Percentiles rank a stretch among this genome's conserved stretches.
phyloP scores from a whole-genome alignment of 805 yeast species.

The Candida sanyiensis region DNA sequence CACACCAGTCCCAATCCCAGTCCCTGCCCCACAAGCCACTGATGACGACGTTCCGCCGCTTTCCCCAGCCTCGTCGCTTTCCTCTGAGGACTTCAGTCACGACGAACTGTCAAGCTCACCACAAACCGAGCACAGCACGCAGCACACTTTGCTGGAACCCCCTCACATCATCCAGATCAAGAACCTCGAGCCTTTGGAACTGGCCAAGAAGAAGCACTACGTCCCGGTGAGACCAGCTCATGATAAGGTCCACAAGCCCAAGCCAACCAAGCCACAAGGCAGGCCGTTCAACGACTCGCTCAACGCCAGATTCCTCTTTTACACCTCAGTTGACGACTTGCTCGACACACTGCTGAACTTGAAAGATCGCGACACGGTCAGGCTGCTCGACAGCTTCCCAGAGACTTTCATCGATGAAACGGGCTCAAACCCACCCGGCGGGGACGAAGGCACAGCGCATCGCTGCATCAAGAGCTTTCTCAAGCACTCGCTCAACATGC shows the following conservation, averaged over 20 bases:
- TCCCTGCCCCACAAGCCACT: too few relatives aligned
- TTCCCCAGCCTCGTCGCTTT: slow-evolving; percentile 7
- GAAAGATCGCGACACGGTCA: slow-evolving; percentile 9
- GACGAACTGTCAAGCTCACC: not conserved
- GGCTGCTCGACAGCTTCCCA: slow-evolving; percentile 7
- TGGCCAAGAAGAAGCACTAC: slow-evolving; percentile 27
- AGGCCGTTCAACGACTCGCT: slow-evolving; percentile 26
- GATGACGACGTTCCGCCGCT: slow-evolving; percentile 7
- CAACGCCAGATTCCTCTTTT: slow-evolving; percentile 24
- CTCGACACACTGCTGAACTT: slow-evolving; percentile 17
- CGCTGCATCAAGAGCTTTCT: slow-evolving; percentile 7
- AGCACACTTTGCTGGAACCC: not conserved
- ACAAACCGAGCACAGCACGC: not conserved
- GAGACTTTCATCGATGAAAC: not conserved
- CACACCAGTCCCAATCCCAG: too few relatives aligned
- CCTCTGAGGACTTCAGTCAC: slow-evolving; percentile 3
- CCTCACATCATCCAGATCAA: slow-evolving; percentile 22
- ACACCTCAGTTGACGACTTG: slow-evolving; percentile 21
- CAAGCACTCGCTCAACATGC: slow-evolving; percentile 16
- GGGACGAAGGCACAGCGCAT: not conserved
- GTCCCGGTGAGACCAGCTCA: slow-evolving; percentile 5
- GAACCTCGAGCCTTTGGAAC: slow-evolving; percentile 20
- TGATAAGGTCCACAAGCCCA: slow-evolving; percentile 12
- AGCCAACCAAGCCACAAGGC: slow-evolving; percentile 20
- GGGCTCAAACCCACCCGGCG: not conserved